Evolutionary conservation across 192 early-diverging fungal genomes (phyloP), one percentile per base, ranked within the genome.

Genomic region (Obelidium mucronatum): DNA sequence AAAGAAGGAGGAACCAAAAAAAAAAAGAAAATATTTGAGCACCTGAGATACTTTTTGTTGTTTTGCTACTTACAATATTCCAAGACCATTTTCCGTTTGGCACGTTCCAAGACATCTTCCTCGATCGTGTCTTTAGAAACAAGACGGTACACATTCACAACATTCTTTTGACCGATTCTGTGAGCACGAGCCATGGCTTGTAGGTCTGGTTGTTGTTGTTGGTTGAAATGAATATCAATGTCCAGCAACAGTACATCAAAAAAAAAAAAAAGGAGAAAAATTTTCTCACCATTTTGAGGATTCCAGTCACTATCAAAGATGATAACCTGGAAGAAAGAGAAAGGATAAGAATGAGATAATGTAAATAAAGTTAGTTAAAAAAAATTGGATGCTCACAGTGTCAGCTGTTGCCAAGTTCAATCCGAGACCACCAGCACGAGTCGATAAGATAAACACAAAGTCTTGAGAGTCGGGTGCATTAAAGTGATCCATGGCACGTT

Each of bases 51-150:
- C 22, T 58, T 8, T 24, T 48, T 48, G 19, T 48, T 48, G 37
- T 15, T 48, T 48, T n/a, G 8, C 24, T 40, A 64, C 77, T 73
- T 64, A 78, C 94, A 96, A 84, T 98, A 98, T 82, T 99, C 98
- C 5, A 99, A 86, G 30, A 99, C 96, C 97, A 98, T 98, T 82
- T 99, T 99, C 77, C 95, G 88, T 78, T 99, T 99, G 35, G 98
- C 98, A 8, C 98, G 92, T 80, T 99, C 98, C 40, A 98, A 89
- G 70, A 99, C 96, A 55, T 97, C 94, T 82, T 99, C 98, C 79
- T 99, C 98, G 74, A 99, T 96, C 0, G 96, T 96, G 72, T 93
- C 97, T 76, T 97, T 95, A 35, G 96, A 93, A 15, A 99, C 92
- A 79, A 99, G 95, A 34, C 98, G 91, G 80, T 98, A 99, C 4